phyloP scores from a whole-genome alignment of 768 basidiomycete species.

The Boletus rex-veris region DNA sequence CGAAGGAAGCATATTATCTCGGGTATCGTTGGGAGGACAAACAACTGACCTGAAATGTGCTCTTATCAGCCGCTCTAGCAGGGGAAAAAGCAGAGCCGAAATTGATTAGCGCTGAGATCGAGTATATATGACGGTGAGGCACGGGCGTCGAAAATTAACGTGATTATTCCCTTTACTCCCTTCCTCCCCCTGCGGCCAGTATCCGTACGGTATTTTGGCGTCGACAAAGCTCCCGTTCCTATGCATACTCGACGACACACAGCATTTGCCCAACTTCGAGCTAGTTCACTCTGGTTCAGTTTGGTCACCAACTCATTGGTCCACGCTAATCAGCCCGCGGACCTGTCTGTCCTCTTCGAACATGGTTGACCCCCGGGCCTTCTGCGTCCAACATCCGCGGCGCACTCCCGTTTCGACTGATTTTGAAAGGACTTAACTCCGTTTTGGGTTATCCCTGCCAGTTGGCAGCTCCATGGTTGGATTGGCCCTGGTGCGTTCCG shows the following conservation, averaged over 20 bases:
- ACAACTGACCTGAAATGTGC: neutral
- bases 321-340: neutral
- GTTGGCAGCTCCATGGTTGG: neutral
- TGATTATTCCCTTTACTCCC: neutral
- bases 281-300: neutral
- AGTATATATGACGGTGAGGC: neutral
- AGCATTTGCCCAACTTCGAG: neutral
- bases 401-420: no score
- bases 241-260: neutral
- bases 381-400: neutral
- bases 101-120: neutral
- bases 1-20: conserved; percentile 3
- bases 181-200: neutral
- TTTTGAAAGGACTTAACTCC: no score
- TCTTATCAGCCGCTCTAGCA: neutral
- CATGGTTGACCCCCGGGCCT: no score
- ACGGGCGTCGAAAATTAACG: neutral
- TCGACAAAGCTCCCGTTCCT: neutral
- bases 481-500: neutral
- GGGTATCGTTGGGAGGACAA: neutral
- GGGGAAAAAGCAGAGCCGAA: neutral
- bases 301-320: neutral
- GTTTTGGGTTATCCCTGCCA: neutral
- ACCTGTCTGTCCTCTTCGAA: neutral
- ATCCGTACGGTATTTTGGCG: neutral